Conservation (phyloP, 1,284 basidiomycete genomes). For the Naganishia sp. region DNA sequence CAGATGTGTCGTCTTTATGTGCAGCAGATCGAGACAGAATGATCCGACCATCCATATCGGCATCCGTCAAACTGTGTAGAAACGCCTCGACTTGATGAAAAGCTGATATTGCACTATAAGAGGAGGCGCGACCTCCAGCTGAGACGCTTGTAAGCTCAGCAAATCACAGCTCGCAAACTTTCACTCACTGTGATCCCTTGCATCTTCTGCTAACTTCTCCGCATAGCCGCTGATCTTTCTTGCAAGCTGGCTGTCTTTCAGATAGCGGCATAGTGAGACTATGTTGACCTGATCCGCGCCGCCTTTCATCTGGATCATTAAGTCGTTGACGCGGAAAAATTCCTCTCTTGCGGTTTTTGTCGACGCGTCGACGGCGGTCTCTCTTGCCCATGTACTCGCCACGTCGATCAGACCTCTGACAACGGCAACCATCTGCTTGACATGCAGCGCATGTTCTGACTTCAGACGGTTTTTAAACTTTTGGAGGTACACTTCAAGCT, state of each 20-base stretch:
- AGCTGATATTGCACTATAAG: slow-evolving; percentile 62
- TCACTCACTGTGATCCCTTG: slow-evolving; percentile 53
- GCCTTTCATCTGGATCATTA: slow-evolving; percentile 68
- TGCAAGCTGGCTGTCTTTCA: slow-evolving; percentile 79
- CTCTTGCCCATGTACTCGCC: slow-evolving; percentile 49
- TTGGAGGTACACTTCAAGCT: slow-evolving; percentile 75
- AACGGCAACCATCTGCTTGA: slow-evolving; percentile 69
- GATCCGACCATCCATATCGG: slow-evolving; percentile 69
- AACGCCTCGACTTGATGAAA: slow-evolving; percentile 83
- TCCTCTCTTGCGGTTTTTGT: slow-evolving; percentile 42
- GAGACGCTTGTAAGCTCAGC: background rate
- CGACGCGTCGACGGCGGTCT: slow-evolving; percentile 14
- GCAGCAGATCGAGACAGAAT: slow-evolving; percentile 46
- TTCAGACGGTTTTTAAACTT: slow-evolving; percentile 77
- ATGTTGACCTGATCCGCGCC: slow-evolving; percentile 71
- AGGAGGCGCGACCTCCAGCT: slow-evolving; percentile 4
- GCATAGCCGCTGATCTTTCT: slow-evolving; percentile 74
- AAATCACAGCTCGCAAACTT: background rate
- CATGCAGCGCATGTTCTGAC: slow-evolving; percentile 71
- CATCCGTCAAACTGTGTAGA: slow-evolving; percentile 75
- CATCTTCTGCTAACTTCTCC: slow-evolving; percentile 65
- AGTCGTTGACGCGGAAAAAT: slow-evolving; percentile 56
- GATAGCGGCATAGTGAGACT: slow-evolving; percentile 77
- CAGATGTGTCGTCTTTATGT: slow-evolving; percentile 46
- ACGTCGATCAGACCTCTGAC: slow-evolving; percentile 23